These are phyloP conservation scores for Neurospora sp. DNA, from an alignment of 495 filamentous ascomycete genomes.

Conservation along the genomic window DNA sequence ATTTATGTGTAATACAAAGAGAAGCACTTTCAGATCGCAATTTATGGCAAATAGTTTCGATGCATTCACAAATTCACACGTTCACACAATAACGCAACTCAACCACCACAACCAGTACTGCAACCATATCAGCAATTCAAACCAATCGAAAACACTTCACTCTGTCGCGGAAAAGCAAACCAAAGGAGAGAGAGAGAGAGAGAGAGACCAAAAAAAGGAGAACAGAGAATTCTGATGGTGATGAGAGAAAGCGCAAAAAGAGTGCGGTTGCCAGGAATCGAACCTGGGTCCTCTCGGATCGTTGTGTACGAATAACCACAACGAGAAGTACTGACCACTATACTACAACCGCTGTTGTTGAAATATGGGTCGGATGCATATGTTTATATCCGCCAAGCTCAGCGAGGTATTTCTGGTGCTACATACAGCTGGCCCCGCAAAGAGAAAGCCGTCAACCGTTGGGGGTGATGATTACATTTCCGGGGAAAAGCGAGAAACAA, in stretches of 20 bases:
- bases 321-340: conserved; percentile 9
- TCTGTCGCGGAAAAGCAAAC: neutral
- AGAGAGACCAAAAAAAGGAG: no score
- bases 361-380: rapidly evolving
- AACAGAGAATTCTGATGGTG: no score
- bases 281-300: conserved; percentile 7
- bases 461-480: no score
- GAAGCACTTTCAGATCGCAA: no score
- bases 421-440: no score
- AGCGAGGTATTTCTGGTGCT: neutral
- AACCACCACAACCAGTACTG: neutral
- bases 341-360: conserved; percentile 2
- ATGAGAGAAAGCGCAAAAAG: neutral
- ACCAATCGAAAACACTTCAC: no score
- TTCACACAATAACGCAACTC: neutral
- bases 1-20: no score
- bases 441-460: no score
- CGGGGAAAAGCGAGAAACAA: no score
- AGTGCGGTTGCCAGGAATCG: conserved; percentile 6
- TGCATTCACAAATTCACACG: neutral
- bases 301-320: conserved; percentile 1
- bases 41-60: neutral
- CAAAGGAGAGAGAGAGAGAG: no score
- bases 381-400: neutral
- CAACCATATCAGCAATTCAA: no score